A percentile compares a stretch with the other conserved stretches of the same genome.
Evolutionary conservation across 371 early-diverging fungal species (phyloP).

Genomic region (Sanchytrium tribonematis): DNA sequence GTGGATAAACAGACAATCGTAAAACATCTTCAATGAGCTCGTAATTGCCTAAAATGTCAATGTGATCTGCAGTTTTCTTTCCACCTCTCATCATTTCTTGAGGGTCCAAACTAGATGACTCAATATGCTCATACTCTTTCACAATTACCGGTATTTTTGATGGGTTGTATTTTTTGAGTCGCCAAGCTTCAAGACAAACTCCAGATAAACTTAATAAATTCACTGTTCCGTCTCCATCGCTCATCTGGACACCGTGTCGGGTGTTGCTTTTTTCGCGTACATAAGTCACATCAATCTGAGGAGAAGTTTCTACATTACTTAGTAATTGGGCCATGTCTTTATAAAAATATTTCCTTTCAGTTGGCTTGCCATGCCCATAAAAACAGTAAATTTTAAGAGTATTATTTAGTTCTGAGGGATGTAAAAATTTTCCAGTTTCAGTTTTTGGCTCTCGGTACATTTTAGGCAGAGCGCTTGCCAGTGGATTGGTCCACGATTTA

Average conservation of each 20-base stretch:
- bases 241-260: slow-evolving; percentile 4
- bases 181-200: slow-evolving; percentile 79
- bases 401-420: no score
- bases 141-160: slow-evolving; percentile 35
- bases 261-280: no score
- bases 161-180: slow-evolving; percentile 43
- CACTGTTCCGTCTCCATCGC: slow-evolving; percentile 61
- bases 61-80: slow-evolving; percentile 49
- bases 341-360: slow-evolving; percentile 52
- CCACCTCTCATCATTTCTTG: slow-evolving; percentile 47
- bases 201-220: slow-evolving; percentile 61
- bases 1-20: no score
- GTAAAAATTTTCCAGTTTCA: no score
- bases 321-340: no score
- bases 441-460: no score
- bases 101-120: slow-evolving; percentile 18
- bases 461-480: slow-evolving; percentile 45
- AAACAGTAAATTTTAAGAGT: slow-evolving; percentile 50
- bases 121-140: slow-evolving; percentile 36
- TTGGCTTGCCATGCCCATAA: slow-evolving; percentile 46
- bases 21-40: slow-evolving; percentile 15
- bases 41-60: slow-evolving; percentile 56
- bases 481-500: slow-evolving; percentile 54
- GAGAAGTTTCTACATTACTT: no score
- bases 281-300: no score